Evolutionary conservation across 2,329 filamentous ascomycete species (phyloP).

Genomic region (Fusarium sp.): DNA sequence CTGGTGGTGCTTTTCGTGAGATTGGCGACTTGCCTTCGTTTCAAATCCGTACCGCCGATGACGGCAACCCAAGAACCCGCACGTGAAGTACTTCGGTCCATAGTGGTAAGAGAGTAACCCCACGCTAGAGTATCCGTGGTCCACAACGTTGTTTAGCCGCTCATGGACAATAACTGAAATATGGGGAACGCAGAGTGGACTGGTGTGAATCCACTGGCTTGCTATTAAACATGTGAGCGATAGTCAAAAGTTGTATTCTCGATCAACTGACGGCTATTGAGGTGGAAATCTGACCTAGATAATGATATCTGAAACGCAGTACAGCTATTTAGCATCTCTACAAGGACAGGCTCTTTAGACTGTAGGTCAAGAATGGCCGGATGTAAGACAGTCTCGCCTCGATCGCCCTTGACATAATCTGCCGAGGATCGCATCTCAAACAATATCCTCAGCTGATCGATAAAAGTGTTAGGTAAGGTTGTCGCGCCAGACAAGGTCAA

Average conservation of each 20-base stretch:
- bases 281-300: fast-evolving
- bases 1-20: not conserved
- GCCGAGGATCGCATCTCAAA: not conserved
- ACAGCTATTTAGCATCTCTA: not conserved
- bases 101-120: not conserved
- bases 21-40: fast-evolving
- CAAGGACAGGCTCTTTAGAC: fast-evolving
- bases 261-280: not conserved
- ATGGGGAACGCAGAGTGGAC: fast-evolving
- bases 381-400: fast-evolving
- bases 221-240: too few relatives aligned
- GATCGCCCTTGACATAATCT: fast-evolving
- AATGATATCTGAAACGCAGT: fast-evolving
- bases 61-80: fast-evolving
- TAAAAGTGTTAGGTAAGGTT: not conserved
- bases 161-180: fast-evolving
- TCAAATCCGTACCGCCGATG: not conserved
- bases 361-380: not conserved
- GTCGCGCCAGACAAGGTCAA: fast-evolving
- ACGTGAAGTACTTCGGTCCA: not conserved
- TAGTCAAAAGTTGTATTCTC: too few relatives aligned
- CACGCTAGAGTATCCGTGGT: fast-evolving
- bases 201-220: fast-evolving
- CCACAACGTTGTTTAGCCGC: fast-evolving
- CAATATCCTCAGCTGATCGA: fast-evolving